Evolutionary conservation across 371 early-diverging fungal genomes (phyloP).

Genomic region (Batkoa obscura): DNA sequence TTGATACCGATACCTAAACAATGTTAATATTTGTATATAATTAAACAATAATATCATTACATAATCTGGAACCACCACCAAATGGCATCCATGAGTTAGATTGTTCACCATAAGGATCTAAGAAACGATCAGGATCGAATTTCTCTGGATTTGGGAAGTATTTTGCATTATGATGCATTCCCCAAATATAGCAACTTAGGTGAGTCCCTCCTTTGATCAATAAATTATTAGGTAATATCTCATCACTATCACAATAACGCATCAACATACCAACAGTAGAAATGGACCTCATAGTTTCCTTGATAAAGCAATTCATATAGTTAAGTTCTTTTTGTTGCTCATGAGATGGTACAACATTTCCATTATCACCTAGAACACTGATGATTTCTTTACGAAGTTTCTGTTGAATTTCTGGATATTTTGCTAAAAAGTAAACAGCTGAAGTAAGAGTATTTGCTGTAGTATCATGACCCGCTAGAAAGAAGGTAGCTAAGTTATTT

Average conservation of each 20-base stretch:
- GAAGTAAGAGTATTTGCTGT: conserved; percentile 3
- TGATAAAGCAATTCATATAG: neutral
- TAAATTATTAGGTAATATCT: neutral
- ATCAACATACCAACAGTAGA: neutral
- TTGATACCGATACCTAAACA: conserved; percentile 22
- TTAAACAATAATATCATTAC: neutral
- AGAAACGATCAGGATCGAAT: conserved; percentile 1
- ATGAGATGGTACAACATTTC: no score
- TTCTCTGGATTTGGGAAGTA: neutral
- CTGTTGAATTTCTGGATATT: neutral
- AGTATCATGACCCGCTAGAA: conserved; percentile 5
- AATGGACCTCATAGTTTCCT: neutral
- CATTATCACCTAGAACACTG: no score
- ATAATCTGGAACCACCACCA: neutral
- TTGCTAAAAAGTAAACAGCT: neutral
- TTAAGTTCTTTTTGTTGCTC: no score
- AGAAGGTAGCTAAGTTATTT: neutral
- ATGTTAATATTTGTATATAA: neutral
- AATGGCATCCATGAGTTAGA: neutral
- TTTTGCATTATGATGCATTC: neutral
- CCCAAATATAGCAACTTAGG: neutral
- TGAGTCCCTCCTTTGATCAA: neutral
- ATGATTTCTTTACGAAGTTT: no score
- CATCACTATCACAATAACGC: neutral
- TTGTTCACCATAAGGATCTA: neutral